Percentiles rank a stretch among this genome's conserved stretches.
phyloP scores from a whole-genome alignment of 2,329 filamentous ascomycete species.

The Aspergillus melleus region DNA sequence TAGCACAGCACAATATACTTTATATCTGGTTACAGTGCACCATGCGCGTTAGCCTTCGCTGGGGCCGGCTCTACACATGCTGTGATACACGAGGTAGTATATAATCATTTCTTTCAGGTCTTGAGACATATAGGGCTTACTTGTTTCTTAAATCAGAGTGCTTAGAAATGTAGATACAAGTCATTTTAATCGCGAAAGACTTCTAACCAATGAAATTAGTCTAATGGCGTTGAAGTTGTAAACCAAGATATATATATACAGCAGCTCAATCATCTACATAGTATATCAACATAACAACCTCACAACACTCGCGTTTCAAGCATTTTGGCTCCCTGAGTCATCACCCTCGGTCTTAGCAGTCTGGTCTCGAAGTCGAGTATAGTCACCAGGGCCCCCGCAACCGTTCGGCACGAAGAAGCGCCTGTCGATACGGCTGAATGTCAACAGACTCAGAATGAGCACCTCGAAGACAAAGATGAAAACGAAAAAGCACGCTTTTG shows the following conservation, averaged over 20 bases:
- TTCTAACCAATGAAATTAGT: no score
- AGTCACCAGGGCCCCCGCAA: slow-evolving; percentile 19
- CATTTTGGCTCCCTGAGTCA: not conserved
- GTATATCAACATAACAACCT: not conserved
- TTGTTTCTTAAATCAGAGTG: no score
- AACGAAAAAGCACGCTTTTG: slow-evolving; percentile 72
- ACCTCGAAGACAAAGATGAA: slow-evolving; percentile 78
- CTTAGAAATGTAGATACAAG: no score
- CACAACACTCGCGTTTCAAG: not conserved
- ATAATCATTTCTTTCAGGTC: not conserved
- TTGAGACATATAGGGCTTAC: not conserved
- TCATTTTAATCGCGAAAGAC: no score
- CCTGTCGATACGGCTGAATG: slow-evolving; percentile 67
- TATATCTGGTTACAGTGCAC: not conserved
- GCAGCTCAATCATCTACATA: not conserved
- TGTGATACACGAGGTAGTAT: not conserved
- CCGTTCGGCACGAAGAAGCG: slow-evolving; percentile 75
- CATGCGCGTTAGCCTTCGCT: not conserved
- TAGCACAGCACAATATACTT: not conserved
- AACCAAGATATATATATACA: no score
- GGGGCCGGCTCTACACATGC: not conserved
- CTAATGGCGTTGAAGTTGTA: no score
- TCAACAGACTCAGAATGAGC: slow-evolving; percentile 66
- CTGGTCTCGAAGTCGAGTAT: slow-evolving; percentile 24
- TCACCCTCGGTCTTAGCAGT: not conserved